Evolutionary conservation across 495 filamentous ascomycete genomes (phyloP).

Genomic region (Podospora australis): DNA sequence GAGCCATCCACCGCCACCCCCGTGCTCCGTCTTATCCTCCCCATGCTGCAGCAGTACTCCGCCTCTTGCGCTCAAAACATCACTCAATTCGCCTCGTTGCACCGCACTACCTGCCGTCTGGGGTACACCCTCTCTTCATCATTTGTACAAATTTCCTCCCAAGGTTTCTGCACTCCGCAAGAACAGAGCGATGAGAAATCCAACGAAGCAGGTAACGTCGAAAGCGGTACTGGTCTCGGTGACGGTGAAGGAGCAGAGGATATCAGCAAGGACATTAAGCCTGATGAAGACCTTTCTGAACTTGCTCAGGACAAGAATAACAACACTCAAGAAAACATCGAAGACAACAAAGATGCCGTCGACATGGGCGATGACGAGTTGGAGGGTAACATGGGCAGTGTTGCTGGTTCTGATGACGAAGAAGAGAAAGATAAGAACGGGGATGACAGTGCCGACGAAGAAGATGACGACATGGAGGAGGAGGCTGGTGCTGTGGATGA

Average conservation of each 20-base stretch:
- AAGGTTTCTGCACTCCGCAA: conserved; percentile 85
- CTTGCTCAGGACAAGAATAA: conserved; percentile 75
- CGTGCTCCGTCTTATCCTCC: conserved; percentile 59
- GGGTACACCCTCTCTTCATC: conserved; percentile 65
- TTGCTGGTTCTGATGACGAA: conserved; percentile 49
- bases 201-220: conserved; percentile 65
- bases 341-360: conserved; percentile 83
- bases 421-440: conserved; percentile 46
- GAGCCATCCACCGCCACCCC: conserved; percentile 43
- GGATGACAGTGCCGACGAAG: conserved; percentile 32
- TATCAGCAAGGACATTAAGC: conserved; percentile 91
- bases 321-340: conserved; percentile 61
- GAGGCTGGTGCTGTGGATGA: conserved; percentile 86
- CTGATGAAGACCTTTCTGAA: conserved; percentile 89
- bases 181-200: conserved; percentile 64
- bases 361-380: conserved; percentile 91
- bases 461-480: conserved; percentile 70
- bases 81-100: conserved; percentile 47
- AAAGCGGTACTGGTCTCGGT: conserved; percentile 92
- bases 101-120: conserved; percentile 65
- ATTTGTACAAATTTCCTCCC: conserved; percentile 65
- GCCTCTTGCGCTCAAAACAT: conserved; percentile 50
- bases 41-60: conserved; percentile 69
- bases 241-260: conserved; percentile 93
- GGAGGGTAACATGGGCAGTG: conserved; percentile 70